A percentile compares a stretch with the other conserved stretches of the same genome.
Evolutionary conservation across 768 basidiomycete species (phyloP).

Genomic region (Asterophora lycoperdoides): DNA sequence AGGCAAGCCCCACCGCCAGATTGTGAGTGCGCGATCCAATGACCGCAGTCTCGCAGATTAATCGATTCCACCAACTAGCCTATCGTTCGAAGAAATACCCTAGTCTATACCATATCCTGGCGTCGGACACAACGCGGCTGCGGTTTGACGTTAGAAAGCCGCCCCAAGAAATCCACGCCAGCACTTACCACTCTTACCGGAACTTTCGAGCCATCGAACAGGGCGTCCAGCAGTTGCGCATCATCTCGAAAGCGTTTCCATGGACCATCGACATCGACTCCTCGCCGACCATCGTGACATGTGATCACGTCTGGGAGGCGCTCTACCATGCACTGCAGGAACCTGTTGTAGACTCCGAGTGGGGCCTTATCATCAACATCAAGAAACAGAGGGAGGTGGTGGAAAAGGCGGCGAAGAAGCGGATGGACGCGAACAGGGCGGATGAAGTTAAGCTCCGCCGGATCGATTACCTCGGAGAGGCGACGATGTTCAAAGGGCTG

Average conservation of each 20-base stretch:
- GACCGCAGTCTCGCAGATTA: background rate
- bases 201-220: constrained; percentile 32
- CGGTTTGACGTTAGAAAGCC: constrained; percentile 3
- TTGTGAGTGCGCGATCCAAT: background rate
- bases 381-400: constrained; percentile 40
- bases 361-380: constrained; percentile 50
- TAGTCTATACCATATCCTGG: constrained; percentile 14
- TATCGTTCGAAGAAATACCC: constrained; percentile 15
- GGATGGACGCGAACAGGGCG: constrained; percentile 34
- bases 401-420: constrained; percentile 47
- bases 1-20: background rate
- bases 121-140: constrained; percentile 13
- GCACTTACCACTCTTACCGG: constrained; percentile 9
- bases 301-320: constrained; percentile 52
- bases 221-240: constrained; percentile 39
- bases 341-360: constrained; percentile 60
- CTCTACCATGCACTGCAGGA: constrained; percentile 48
- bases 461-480: constrained; percentile 62
- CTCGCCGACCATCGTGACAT: constrained; percentile 37
- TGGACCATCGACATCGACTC: constrained; percentile 57
- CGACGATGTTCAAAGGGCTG: constrained; percentile 57
- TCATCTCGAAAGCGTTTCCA: constrained; percentile 60
- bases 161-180: constrained; percentile 5
- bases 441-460: constrained; percentile 40
- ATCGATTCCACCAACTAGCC: background rate